phyloP scores from a whole-genome alignment of 495 filamentous ascomycete genomes.

The Chaetomium tenue region DNA sequence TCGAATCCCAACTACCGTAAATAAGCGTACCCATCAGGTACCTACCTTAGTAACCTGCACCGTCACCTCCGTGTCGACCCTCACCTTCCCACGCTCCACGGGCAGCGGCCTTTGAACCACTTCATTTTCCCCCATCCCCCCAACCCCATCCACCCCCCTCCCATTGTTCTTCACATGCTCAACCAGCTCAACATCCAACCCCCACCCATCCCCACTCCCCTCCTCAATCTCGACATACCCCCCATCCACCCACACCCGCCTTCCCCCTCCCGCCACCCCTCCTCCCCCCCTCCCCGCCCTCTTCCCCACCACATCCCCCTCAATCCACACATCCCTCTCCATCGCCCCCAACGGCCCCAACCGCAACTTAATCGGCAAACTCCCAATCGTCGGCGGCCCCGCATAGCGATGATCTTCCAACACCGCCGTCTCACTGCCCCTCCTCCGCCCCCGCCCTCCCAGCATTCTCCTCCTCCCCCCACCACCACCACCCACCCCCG shows the following conservation, averaged over 20 bases:
- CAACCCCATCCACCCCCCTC: background rate
- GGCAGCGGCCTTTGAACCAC: background rate
- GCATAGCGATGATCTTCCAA: background rate
- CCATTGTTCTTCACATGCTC: conserved; percentile 17
- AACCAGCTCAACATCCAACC: conserved; percentile 29
- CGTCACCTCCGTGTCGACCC: conserved; percentile 18
- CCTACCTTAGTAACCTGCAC: conserved; percentile 2
- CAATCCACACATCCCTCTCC: conserved; percentile 18
- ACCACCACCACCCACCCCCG: background rate
- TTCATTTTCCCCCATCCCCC: background rate
- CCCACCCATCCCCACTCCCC: conserved; percentile 6
- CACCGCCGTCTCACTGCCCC: background rate
- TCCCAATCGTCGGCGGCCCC: conserved; percentile 33
- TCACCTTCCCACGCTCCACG: conserved; percentile 8
- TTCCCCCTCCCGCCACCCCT: background rate
- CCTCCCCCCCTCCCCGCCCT: conserved; percentile 11
- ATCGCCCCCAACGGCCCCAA: conserved; percentile 5
- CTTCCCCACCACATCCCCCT: background rate
- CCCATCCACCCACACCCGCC: conserved; percentile 16
- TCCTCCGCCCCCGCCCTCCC: background rate
- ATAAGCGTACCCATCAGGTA: too few relatives aligned
- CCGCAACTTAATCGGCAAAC: conserved; percentile 19
- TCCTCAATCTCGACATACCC: conserved; percentile 32
- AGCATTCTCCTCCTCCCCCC: background rate
- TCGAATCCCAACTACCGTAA: too few relatives aligned